Conservation (phyloP, 2,329 filamentous ascomycete genomes). For the Penicillium olsonii region DNA sequence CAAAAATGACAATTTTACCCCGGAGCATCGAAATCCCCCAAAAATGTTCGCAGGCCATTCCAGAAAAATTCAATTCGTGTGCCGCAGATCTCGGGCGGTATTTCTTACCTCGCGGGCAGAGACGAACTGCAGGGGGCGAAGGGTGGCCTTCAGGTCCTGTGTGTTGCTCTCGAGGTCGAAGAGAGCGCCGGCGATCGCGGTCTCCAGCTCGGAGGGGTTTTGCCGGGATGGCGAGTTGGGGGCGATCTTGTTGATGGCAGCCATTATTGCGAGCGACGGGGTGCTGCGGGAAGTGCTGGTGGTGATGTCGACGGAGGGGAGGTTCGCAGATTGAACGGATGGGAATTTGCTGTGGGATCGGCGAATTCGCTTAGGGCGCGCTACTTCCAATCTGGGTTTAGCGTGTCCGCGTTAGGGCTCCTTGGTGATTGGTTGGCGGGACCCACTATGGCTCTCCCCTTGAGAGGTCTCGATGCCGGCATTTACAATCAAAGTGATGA, state of each 20-base stretch:
- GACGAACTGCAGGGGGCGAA: slow-evolving; percentile 97
- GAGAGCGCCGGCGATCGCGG: slow-evolving; percentile 92
- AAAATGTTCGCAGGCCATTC: slow-evolving; percentile 20
- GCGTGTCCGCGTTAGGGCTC: slow-evolving; percentile 13
- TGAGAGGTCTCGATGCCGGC: background rate
- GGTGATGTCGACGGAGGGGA: slow-evolving; percentile 35
- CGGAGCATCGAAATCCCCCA: slow-evolving; percentile 11
- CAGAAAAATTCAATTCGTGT: slow-evolving; percentile 11
- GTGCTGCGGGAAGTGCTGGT: slow-evolving; percentile 39
- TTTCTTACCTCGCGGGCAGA: slow-evolving; percentile 96
- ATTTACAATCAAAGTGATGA: background rate
- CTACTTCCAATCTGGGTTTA: slow-evolving; percentile 27
- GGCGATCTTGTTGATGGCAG: slow-evolving; percentile 97
- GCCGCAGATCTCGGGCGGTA: slow-evolving; percentile 11
- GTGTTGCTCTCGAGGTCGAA: slow-evolving; percentile 99
- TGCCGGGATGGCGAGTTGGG: slow-evolving; percentile 93
- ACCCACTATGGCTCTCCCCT: slow-evolving; percentile 6
- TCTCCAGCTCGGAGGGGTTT: slow-evolving; percentile 97
- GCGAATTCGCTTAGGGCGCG: slow-evolving; percentile 36
- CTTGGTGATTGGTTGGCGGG: slow-evolving; percentile 1
- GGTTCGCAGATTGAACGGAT: slow-evolving; percentile 34
- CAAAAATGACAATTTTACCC: slow-evolving; percentile 17
- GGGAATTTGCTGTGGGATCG: slow-evolving; percentile 38
- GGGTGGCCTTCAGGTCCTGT: slow-evolving; percentile 91
- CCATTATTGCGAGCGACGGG: slow-evolving; percentile 59